Evolutionary conservation across 768 basidiomycete genomes (phyloP).

Genomic region (Trametes meyenii): DNA sequence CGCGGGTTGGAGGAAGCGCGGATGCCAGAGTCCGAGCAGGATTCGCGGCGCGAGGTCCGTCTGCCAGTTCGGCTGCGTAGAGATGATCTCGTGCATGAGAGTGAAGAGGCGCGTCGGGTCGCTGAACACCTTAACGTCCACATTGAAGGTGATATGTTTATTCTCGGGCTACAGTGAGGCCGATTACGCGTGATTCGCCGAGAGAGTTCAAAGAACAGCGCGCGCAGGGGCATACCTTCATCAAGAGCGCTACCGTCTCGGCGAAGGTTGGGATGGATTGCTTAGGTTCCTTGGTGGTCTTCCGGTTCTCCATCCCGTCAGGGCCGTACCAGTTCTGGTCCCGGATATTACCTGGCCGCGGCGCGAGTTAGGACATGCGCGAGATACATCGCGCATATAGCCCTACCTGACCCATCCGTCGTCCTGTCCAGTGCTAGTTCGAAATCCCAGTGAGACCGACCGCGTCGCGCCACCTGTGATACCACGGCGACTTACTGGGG

Average conservation of each 20-base stretch:
- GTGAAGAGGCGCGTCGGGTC: constrained; percentile 79
- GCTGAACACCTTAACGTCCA: constrained; percentile 93
- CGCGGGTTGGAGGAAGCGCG: constrained; percentile 79
- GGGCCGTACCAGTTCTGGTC: constrained; percentile 49
- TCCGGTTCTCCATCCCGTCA: constrained; percentile 68
- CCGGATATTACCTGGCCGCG: constrained; percentile 53
- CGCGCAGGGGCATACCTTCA: constrained; percentile 54
- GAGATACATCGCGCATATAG: not conserved
- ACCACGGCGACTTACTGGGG: constrained; percentile 52
- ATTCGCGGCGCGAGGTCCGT: constrained; percentile 76
- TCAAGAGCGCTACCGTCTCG: constrained; percentile 77
- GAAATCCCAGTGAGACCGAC: constrained; percentile 2
- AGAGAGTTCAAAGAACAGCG: constrained; percentile 14
- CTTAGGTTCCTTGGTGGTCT: constrained; percentile 76
- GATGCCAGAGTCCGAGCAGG: constrained; percentile 86
- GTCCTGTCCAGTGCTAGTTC: constrained; percentile 78
- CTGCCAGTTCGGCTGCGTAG: constrained; percentile 67
- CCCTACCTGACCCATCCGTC: constrained; percentile 71
- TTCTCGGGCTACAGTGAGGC: constrained; percentile 61
- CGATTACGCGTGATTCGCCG: not conserved
- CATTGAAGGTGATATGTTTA: constrained; percentile 71
- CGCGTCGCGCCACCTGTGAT: too few species aligned
- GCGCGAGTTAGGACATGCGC: constrained; percentile 18
- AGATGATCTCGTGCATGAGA: constrained; percentile 70
- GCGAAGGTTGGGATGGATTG: constrained; percentile 92